Evolutionary conservation across 257 asterid species (phyloP).

Genomic region (Solanum peruvianum): DNA sequence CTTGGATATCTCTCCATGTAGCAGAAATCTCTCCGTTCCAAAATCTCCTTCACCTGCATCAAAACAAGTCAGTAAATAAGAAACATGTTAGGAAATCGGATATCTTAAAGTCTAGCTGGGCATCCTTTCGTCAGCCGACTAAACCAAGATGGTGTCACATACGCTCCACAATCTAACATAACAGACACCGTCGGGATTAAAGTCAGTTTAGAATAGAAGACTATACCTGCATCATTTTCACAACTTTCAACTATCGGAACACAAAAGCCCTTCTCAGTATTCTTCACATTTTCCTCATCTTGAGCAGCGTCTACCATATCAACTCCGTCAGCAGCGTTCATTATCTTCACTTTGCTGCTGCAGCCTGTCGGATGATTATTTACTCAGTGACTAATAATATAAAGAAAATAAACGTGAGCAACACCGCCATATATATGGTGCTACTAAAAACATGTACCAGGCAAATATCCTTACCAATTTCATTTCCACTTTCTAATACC

Average conservation of each 20-base stretch:
- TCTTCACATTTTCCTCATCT: neutral
- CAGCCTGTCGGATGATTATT: constrained; percentile 20
- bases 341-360: constrained; percentile 8
- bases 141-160: neutral
- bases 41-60: constrained; percentile 15
- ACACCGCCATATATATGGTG: neutral
- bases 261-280: constrained; percentile 9
- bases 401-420: neutral
- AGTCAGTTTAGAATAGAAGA: neutral
- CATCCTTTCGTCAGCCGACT: neutral
- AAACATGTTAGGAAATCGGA: neutral
- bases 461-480: neutral
- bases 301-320: neutral
- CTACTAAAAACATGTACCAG: neutral
- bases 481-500: neutral
- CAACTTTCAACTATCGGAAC: constrained; percentile 1
- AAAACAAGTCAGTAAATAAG: neutral
- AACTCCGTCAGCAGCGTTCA: neutral
- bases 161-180: neutral
- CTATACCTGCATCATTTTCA: constrained; percentile 25
- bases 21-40: neutral
- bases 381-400: neutral
- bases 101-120: neutral
- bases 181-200: neutral
- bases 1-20: neutral